Conservation (phyloP, 768 basidiomycete species). For the Mycena olivaceomarginata region DNA sequence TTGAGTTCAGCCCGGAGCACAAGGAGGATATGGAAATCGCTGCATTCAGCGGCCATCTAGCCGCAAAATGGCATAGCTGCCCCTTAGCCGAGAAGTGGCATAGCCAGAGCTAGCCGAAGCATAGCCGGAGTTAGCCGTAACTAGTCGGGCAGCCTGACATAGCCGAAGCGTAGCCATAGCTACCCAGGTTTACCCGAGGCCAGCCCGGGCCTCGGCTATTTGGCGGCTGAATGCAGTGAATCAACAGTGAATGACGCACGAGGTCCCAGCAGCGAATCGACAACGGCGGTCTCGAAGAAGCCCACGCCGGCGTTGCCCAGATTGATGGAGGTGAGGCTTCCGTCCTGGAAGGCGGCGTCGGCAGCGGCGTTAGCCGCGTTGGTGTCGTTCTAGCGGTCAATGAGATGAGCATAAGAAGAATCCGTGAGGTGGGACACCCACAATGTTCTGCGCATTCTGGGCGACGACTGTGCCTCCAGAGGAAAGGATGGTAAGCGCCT, state of each 20-base stretch:
- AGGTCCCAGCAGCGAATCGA: slow-evolving; percentile 46
- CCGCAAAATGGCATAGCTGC: too few species aligned
- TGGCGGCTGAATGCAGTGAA: neutral
- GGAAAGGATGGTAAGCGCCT: slow-evolving; percentile 37
- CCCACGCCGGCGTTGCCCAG: slow-evolving; percentile 50
- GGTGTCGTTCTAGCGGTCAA: slow-evolving; percentile 33
- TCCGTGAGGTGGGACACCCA: neutral
- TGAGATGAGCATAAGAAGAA: slow-evolving; percentile 5
- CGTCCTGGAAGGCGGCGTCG: slow-evolving; percentile 36
- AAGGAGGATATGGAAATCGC: neutral
- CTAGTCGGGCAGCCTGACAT: too few species aligned
- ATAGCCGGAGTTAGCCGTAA: too few species aligned
- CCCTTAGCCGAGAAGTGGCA: too few species aligned
- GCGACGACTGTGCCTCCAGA: slow-evolving; percentile 33
- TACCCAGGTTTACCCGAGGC: neutral
- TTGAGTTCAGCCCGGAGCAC: neutral
- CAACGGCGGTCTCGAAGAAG: slow-evolving; percentile 43
- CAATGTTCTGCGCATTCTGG: slow-evolving; percentile 14
- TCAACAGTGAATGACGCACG: slow-evolving; percentile 32
- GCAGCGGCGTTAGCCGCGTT: slow-evolving; percentile 45
- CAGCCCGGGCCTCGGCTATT: slow-evolving; percentile 1
- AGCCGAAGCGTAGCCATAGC: too few species aligned
- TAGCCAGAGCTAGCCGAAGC: too few species aligned
- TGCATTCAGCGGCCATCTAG: too few species aligned
- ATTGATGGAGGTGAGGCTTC: slow-evolving; percentile 47